Evolutionary conservation across 108 stramenopile species (phyloP).

Genomic region (Mediolabrus comicus): DNA sequence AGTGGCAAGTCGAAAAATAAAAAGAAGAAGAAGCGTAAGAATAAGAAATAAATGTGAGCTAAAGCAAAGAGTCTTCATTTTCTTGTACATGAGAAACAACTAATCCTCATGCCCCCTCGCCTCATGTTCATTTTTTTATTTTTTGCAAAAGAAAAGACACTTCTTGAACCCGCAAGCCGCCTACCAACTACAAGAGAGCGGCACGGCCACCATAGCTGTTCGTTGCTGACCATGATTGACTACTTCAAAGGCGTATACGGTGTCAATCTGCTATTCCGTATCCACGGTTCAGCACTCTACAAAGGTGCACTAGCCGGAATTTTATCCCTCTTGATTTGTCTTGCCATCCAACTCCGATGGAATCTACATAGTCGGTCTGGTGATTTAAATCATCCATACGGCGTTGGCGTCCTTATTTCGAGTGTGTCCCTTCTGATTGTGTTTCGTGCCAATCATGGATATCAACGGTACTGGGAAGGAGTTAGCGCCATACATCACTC

Average conservation of each 20-base stretch:
- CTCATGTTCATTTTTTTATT: no score
- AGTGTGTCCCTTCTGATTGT: constrained; percentile 62
- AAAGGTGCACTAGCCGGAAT: constrained; percentile 56
- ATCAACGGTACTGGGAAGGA: constrained; percentile 73
- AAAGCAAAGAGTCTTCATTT: no score
- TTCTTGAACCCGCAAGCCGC: background rate
- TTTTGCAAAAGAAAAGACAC: background rate
- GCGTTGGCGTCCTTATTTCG: constrained; percentile 58
- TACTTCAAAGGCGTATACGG: constrained; percentile 70
- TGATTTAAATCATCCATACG: constrained; percentile 66
- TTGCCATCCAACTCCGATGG: constrained; percentile 28
- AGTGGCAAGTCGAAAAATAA: constrained; percentile 46
- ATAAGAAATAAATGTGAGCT: background rate
- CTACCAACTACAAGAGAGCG: no score
- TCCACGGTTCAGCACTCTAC: constrained; percentile 77
- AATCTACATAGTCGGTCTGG: background rate
- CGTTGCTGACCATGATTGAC: constrained; percentile 57
- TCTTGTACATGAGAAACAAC: no score
- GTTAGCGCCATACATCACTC: constrained; percentile 34
- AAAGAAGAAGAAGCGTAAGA: constrained; percentile 43
- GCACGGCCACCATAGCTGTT: no score
- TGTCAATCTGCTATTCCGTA: constrained; percentile 55
- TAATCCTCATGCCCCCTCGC: no score
- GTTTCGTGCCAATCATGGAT: constrained; percentile 68
- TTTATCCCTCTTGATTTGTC: constrained; percentile 44